Evolutionary conservation across 345 rosid genomes (phyloP), one percentile per base, ranked within the genome.

Genomic region (Citrus trifoliata): DNA sequence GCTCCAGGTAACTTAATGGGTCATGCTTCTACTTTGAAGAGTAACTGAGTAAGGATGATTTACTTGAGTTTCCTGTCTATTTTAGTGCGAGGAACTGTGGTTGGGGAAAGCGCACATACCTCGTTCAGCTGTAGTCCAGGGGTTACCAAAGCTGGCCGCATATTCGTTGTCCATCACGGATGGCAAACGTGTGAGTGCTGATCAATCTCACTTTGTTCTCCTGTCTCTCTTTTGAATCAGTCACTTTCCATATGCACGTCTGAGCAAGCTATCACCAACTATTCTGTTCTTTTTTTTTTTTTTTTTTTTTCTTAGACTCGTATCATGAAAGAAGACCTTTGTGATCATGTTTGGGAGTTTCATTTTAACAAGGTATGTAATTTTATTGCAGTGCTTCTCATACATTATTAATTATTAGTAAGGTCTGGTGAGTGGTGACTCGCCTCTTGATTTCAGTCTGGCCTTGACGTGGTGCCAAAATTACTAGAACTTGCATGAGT

Each of bases 261-360:
- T 63, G 18, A 73, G 59, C 27, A 40, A 2, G 40, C 30, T 7
- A 32, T 32, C 33, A 32, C 33, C 33, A 32, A 3, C 33, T 32
- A 32, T 22, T 63, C 2, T 19, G 33, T 27, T 18, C 8, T 28
- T 48, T 65, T 67, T 61, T n/a, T 32, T 33, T 33, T 68, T 60
- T 55, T 48, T 30, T 28, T 30, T 27, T 2, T 32, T 76, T 88
- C 65, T 60, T 87, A 90, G 94, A 78, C 32, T 63, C 86, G 90
- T 70, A 90, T 90, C 73, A 73, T 72, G 79, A 87, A 76, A 83
- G 91, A 88, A 61, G 90, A 90, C 76, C 85, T 90, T 4, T 88
- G 90, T 59, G 92, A 87, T 75, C 92, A 90, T 81, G 84, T 70
- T 40, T 90, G 92, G 94, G 90, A 87, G 65, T 88, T 88, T 74